Percentiles rank a stretch among this genome's conserved stretches.
Conservation (phyloP, 2,329 filamentous ascomycete genomes). For the Biscogniauxia sp. region DNA sequence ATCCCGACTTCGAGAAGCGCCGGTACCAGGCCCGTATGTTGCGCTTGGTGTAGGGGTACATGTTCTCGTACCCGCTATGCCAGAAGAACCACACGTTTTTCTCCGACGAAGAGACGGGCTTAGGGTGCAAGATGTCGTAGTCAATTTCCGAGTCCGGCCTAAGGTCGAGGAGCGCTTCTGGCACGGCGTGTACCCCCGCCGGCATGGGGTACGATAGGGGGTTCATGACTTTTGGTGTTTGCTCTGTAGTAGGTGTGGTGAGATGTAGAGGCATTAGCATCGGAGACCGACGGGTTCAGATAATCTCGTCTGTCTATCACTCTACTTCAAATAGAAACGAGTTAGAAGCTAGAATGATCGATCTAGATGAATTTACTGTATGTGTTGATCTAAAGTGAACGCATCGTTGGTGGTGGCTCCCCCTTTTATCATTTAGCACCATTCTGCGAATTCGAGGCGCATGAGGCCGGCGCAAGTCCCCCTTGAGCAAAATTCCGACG, state of each 20-base stretch:
- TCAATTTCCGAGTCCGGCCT: slow-evolving; percentile 47
- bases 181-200: slow-evolving; percentile 40
- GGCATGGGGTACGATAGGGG: slow-evolving; percentile 34
- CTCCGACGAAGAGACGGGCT: slow-evolving; percentile 35
- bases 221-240: slow-evolving; percentile 13
- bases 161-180: slow-evolving; percentile 40
- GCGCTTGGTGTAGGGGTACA: slow-evolving; percentile 52
- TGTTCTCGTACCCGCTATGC: slow-evolving; percentile 46
- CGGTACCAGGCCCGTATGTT: slow-evolving; percentile 54
- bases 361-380: too few relatives aligned
- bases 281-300: not conserved
- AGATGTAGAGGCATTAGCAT: slow-evolving; percentile 1
- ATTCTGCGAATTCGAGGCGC: not conserved
- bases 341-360: too few relatives aligned
- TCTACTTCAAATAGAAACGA: too few relatives aligned
- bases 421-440: not conserved
- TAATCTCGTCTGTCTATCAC: not conserved
- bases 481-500: too few relatives aligned
- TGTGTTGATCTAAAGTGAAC: not conserved
- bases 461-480: not conserved
- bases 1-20: slow-evolving; percentile 49
- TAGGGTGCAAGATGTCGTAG: slow-evolving; percentile 38
- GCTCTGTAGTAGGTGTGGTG: not conserved
- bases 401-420: not conserved
- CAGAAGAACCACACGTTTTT: slow-evolving; percentile 62